Percentiles rank a stretch among this genome's conserved stretches.
phyloP scores from a whole-genome alignment of 305 asterid species.

The Fraxinus angustifolia region DNA sequence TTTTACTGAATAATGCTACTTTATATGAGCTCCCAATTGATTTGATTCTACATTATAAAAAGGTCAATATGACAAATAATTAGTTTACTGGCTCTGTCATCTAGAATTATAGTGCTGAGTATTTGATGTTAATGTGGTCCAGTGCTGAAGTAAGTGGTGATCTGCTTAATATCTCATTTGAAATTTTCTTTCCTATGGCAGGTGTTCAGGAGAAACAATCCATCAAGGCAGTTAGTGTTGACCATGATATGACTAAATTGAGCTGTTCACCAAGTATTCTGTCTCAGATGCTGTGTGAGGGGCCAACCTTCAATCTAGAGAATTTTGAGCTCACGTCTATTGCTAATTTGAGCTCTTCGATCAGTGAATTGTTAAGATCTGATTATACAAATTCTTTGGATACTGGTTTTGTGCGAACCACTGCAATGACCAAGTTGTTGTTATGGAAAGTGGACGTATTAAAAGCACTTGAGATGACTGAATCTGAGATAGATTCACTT shows the following conservation, averaged over 20 bases:
- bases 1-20: neutral
- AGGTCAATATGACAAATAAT: neutral
- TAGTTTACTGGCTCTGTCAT: neutral
- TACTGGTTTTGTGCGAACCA: conserved; percentile 32
- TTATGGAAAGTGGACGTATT: conserved; percentile 37
- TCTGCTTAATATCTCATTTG: neutral
- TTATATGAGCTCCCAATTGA: neutral
- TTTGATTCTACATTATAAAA: neutral
- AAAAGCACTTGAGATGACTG: conserved; percentile 43
- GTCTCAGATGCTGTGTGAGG: conserved; percentile 31
- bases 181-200: conserved; percentile 23
- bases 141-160: neutral
- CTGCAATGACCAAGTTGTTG: conserved; percentile 36
- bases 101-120: neutral
- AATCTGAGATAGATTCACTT: conserved; percentile 43
- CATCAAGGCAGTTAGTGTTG: conserved; percentile 24
- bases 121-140: neutral
- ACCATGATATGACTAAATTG: conserved; percentile 26
- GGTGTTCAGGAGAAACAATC: conserved; percentile 42
- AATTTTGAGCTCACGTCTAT: conserved; percentile 29
- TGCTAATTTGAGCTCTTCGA: conserved; percentile 30
- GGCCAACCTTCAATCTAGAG: conserved; percentile 35
- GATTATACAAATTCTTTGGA: conserved; percentile 29
- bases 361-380: conserved; percentile 34
- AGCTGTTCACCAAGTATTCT: conserved; percentile 30